Evolutionary conservation across 495 filamentous ascomycete species (phyloP).

Genomic region (Cryomyces minteri): DNA sequence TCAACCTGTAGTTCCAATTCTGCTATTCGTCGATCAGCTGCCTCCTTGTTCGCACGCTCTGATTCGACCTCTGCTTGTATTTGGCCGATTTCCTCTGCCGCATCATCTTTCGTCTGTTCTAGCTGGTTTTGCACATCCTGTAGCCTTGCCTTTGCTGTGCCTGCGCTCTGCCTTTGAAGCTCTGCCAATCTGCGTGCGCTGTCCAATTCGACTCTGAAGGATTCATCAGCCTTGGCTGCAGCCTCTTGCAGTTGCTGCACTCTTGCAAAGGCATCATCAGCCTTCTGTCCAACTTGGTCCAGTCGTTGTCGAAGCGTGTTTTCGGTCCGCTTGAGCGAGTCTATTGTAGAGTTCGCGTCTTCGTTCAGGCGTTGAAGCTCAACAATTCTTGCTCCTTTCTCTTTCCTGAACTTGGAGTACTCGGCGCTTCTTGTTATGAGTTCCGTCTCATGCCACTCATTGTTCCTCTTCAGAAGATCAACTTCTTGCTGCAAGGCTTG

Average conservation of each 20-base stretch:
- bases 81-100: constrained; percentile 60
- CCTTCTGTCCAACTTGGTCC: constrained; percentile 69
- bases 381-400: constrained; percentile 71
- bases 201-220: constrained; percentile 64
- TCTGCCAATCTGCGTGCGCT: constrained; percentile 62
- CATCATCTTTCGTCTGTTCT: constrained; percentile 63
- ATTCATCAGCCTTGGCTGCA: constrained; percentile 43
- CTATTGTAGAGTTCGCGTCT: constrained; percentile 55
- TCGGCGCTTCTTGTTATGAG: constrained; percentile 76
- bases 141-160: constrained; percentile 60
- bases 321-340: constrained; percentile 60
- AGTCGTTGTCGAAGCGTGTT: constrained; percentile 60
- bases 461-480: constrained; percentile 66
- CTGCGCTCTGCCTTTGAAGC: constrained; percentile 64
- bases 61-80: constrained; percentile 67
- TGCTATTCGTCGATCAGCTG: constrained; percentile 46
- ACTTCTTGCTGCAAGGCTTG: constrained; percentile 77
- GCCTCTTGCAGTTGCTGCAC: constrained; percentile 77
- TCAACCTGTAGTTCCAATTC: constrained; percentile 62
- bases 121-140: constrained; percentile 63
- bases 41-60: constrained; percentile 51
- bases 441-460: constrained; percentile 82
- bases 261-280: constrained; percentile 59
- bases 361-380: constrained; percentile 80
- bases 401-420: constrained; percentile 78